Base-by-base conservation (phyloP, 1,284 basidiomycete genomes). In the Ustilago curta region DNA sequence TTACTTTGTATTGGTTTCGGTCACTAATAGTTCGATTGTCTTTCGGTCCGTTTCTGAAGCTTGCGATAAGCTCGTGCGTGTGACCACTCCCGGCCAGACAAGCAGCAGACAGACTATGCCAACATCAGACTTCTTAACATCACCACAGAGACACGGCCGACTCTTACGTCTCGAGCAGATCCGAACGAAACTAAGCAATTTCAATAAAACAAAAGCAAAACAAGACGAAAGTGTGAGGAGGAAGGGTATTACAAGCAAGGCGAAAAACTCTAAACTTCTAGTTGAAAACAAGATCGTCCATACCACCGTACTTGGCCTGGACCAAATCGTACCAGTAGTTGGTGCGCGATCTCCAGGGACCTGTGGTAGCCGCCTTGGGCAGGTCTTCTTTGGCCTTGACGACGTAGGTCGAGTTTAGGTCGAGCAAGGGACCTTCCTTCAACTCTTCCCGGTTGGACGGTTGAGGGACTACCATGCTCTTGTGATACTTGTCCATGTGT, bases 351-450 rank as follows among this genome's bases (percentile, higher is more conserved):
- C 59, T 64, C 79, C 81, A 83, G 4, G 79, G 79, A 8, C 72
- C 77, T 8, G 58, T 32, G 19, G 61, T 70, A 3, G 74, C 77
- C n/a, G 81, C 74, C 57, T 78, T 81, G 43, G 83, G 83, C 53
- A 85, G 53, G 8, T 69, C 51, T 6, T 56, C 54, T 50, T 70
- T 53, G 7, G 81, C 83, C 63, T 79, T 70, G 44, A 78, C 62
- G 19, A 85, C 69, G 53, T 85, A 85, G 14, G 79, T 81, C 54
- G 83, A 83, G 53, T 60, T 76, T 59, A 85, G 75, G 52, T 81
- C 73, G 60, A 84, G 70, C 67, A 83, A 58, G 1, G 80, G 69
- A 14, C 59, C 58, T 19, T 56, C 69, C n/a, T 45, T 48, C 31
- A 76, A 47, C 65, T 60, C 9, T 8, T 55, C 56, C 23, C 62